Evolutionary conservation across 495 filamentous ascomycete genomes (phyloP), one percentile per base, ranked within the genome.

Genomic region (Talaromyces borbonicus): DNA sequence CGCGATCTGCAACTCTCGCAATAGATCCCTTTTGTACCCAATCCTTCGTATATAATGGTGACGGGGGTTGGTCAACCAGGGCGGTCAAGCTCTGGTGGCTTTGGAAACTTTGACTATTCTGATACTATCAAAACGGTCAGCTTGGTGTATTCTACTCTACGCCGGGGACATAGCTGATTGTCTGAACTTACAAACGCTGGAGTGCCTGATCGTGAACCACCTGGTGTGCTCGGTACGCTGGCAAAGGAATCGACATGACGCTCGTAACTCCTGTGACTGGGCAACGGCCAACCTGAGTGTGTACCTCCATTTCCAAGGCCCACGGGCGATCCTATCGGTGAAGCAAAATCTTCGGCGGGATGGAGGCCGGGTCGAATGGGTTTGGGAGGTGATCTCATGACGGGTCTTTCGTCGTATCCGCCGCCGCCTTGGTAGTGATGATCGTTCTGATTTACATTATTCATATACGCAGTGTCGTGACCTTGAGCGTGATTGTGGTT

Each of bases 21-120:
- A 70, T 63, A 1, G 58, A 57, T 14, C 63, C 60, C 0, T 61
- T 54, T 27, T 61, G 46, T 11, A 59, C 53, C 60, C 58, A 67
- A 42, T 66, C 65, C 45, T 61, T 62, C n/a, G 49, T 39, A 26
- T 55, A 56, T 9, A 51, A 43, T 1, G 58, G 58, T 1, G 59
- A 55, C 2, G 54, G 36, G 3, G 59, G 53, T 1, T 50, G 27
- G 36, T 32, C 51, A 15, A 63, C 60, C 8, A 63, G 52, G 16
- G 51, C 49, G 11, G 56, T 53, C 16, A 61, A 47, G 52, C 54
- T 58, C 35, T 54, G 38, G 25, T 51, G 46, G 30, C 55, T 57
- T 50, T 63, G 52, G 9, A 54, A 49, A 5, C 56, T 26, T 9
- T 57, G 54, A 20, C 49, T 39, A 30, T 58, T 52, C 22, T 56